These are phyloP conservation scores for Candida ortonii DNA, from an alignment of 805 yeast genomes.

Conservation along the genomic window DNA sequence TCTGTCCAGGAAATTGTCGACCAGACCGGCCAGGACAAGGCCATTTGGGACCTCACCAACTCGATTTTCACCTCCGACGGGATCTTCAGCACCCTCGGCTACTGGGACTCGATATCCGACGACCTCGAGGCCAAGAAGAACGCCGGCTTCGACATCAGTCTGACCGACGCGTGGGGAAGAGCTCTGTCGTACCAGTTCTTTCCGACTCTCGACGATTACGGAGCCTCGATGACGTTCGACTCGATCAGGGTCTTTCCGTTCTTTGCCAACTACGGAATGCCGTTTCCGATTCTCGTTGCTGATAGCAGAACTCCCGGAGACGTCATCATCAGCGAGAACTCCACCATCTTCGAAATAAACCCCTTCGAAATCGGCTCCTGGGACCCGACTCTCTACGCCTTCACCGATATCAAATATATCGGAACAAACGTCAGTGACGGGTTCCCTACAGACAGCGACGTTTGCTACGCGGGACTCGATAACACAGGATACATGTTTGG, in stretches of 20 bases:
- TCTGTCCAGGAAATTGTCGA: constrained; percentile 58
- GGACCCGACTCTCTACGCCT: constrained; percentile 71
- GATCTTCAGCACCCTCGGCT: constrained; percentile 46
- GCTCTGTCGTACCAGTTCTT: constrained; percentile 72
- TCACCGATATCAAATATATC: constrained; percentile 63
- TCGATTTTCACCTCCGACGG: constrained; percentile 66
- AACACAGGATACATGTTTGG: constrained; percentile 81
- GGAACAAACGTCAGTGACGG: constrained; percentile 70
- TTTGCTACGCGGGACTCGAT: constrained; percentile 74
- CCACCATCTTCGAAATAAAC: constrained; percentile 62
- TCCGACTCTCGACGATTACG: constrained; percentile 55
- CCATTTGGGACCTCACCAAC: constrained; percentile 68
- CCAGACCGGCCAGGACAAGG: constrained; percentile 34
- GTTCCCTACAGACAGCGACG: constrained; percentile 39
- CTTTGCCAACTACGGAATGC: constrained; percentile 62
- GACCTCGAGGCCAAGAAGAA: constrained; percentile 49
- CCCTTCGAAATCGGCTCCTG: constrained; percentile 84
- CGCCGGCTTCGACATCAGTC: constrained; percentile 66
- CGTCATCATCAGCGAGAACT: constrained; percentile 53
- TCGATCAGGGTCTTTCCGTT: constrained; percentile 59
- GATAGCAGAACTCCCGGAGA: constrained; percentile 68
- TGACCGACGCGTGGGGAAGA: constrained; percentile 82
- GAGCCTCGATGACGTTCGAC: constrained; percentile 60
- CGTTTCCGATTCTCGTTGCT: constrained; percentile 65
- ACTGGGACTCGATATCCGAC: constrained; percentile 52